Conservation (phyloP, 352 stramenopile species). For the Phytophthora tubulina region DNA sequence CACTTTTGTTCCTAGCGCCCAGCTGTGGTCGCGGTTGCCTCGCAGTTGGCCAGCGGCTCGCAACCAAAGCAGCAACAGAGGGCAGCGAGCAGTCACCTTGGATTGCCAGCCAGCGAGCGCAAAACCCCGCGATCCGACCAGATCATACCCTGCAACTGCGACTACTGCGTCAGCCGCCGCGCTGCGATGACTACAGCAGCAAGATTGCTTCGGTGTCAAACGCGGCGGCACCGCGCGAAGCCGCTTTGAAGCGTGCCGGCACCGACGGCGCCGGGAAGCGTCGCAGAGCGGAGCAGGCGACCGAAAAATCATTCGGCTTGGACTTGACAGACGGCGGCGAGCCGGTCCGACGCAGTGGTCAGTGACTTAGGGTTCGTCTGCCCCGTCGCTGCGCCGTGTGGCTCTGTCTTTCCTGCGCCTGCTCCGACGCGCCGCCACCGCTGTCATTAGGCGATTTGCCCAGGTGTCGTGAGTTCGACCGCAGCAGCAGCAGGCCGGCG, state of each 20-base stretch:
- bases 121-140: constrained; percentile 27
- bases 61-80: constrained; percentile 13
- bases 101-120: neutral
- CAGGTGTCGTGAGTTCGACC: constrained; percentile 12
- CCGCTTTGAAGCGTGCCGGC: constrained; percentile 24
- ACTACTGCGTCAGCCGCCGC: neutral
- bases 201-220: neutral
- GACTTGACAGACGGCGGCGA: constrained; percentile 25
- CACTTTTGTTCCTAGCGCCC: constrained; percentile 21
- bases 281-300: constrained; percentile 28
- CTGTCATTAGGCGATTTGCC: constrained; percentile 39
- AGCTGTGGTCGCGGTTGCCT: constrained; percentile 25
- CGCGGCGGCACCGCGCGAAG: neutral
- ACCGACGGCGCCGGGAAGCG: constrained; percentile 13
- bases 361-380: constrained; percentile 28
- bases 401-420: constrained; percentile 31
- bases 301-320: constrained; percentile 25
- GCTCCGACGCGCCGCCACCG: constrained; percentile 8
- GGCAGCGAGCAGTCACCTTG: constrained; percentile 2
- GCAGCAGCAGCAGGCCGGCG: neutral
- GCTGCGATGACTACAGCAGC: neutral
- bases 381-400: constrained; percentile 16
- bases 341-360: constrained; percentile 32
- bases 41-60: neutral
- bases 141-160: constrained; percentile 24